Base-by-base conservation (phyloP, 169 alveolate genomes). In the Babesia caballi region DNA sequence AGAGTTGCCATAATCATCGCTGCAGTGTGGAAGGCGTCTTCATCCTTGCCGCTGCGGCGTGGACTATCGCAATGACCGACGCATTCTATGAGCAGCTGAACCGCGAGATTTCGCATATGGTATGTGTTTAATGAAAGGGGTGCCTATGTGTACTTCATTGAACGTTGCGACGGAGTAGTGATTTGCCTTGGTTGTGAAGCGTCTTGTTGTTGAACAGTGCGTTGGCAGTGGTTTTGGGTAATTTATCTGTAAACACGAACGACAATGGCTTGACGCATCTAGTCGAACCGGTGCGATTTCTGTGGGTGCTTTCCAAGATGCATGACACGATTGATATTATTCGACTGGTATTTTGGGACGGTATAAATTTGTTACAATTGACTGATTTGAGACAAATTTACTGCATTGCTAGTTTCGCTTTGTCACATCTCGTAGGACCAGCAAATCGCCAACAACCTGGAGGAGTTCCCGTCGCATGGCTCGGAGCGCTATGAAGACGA, bases 21-120 rank as follows among this genome's bases (percentile, higher is more conserved):
- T 7, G 0, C 47, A 63, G 73, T 4, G 33, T 49, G 14, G 73
- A 63, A 44, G 4, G 42, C 21, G 33, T 41, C 0, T 28, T 28
- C 21, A 21, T 76, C 23, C 41, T 65, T 19, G 4, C 42, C 28
- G 25, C 85, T 17, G 44, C 61, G 19, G 49, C 49, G 30, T 76
- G 85, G 85, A 52, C 30, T 9, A 46, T 68, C 36, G 57, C 85
- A 25, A 30, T 76, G 41, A 60, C 52, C 17, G 85, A 76, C 32
- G 52, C 53, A 12, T 76, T 44, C 35, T 44, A 60, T 47, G 78
- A 76, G 28, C 30, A 25, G 32, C 21, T 76, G 67, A 76, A 66
- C 73, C 41, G 32, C 14, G 70, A 76, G 28, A n/a, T 70, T 8
- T 60, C 85, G 17, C 81, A 66, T 42, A 65, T 74, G 85, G 85